Evolutionary conservation across 257 asterid genomes (phyloP).

Genomic region (Anisodus acutangulus): DNA sequence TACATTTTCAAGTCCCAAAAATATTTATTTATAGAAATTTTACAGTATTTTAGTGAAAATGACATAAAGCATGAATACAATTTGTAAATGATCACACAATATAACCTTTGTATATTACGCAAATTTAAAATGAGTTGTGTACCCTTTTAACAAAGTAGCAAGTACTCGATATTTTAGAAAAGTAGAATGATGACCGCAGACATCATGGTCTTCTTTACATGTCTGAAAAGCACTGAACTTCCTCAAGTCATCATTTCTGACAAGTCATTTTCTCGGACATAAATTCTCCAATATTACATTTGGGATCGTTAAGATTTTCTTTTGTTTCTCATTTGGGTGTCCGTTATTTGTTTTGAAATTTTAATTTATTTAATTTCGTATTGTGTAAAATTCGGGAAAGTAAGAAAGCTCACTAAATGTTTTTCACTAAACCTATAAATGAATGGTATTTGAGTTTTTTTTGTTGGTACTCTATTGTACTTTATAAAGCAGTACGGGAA

Average conservation of each 20-base stretch:
- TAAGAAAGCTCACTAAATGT: background rate
- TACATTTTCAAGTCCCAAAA: too few species aligned
- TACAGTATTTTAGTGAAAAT: background rate
- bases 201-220: conserved; percentile 21
- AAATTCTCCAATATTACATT: background rate
- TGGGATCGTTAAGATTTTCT: background rate
- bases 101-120: conserved; percentile 12
- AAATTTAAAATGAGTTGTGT: background rate
- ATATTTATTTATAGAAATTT: too few species aligned
- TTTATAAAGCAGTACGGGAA: too few species aligned
- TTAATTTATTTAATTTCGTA: background rate
- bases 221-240: conserved; percentile 22
- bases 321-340: background rate
- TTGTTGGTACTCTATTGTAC: too few species aligned
- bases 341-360: background rate
- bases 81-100: conserved; percentile 14
- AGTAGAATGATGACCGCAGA: background rate
- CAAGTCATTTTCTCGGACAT: conserved; percentile 3
- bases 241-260: background rate
- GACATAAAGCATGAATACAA: conserved; percentile 7
- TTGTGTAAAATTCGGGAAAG: background rate
- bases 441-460: background rate
- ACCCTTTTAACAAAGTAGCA: background rate
- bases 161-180: background rate
- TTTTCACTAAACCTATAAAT: background rate